phyloP scores from a whole-genome alignment of 2,329 filamentous ascomycete species.

The Pseudogymnoascus sp. region DNA sequence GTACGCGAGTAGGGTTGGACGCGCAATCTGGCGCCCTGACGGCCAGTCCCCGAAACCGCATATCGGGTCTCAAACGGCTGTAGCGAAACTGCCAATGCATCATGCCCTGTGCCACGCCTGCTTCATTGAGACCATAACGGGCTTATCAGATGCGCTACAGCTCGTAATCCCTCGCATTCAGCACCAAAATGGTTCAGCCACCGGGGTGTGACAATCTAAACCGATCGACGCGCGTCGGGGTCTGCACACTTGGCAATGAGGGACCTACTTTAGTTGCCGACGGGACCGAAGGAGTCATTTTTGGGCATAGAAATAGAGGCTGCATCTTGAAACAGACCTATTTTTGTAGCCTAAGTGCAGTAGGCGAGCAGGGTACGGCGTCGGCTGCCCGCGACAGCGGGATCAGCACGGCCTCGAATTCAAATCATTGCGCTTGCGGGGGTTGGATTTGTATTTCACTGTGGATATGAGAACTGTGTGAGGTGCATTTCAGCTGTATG shows the following conservation, averaged over 20 bases:
- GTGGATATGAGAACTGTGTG: neutral
- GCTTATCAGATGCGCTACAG: neutral
- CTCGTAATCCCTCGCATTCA: neutral
- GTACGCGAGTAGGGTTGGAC: neutral
- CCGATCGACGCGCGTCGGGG: neutral
- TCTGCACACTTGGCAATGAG: neutral
- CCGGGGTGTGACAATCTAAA: slow-evolving; percentile 1
- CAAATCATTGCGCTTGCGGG: neutral
- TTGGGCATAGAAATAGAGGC: slow-evolving; percentile 2
- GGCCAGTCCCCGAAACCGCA: neutral
- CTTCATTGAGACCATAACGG: neutral
- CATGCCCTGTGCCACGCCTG: neutral
- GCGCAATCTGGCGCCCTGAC: neutral
- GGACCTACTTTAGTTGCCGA: slow-evolving; percentile 3
- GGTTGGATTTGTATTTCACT: neutral
- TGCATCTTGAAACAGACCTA: neutral
- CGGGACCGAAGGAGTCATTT: neutral
- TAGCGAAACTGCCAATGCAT: neutral
- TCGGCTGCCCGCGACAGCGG: neutral
- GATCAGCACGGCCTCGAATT: neutral
- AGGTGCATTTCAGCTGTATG: neutral
- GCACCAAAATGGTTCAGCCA: neutral
- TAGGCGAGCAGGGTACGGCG: neutral
- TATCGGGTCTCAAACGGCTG: neutral
- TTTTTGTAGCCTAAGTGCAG: neutral